Percentiles rank a stretch among this genome's conserved stretches.
These are phyloP conservation scores for Fusarium continuum DNA, from an alignment of 2,329 filamentous ascomycete species.

Conservation along the genomic window DNA sequence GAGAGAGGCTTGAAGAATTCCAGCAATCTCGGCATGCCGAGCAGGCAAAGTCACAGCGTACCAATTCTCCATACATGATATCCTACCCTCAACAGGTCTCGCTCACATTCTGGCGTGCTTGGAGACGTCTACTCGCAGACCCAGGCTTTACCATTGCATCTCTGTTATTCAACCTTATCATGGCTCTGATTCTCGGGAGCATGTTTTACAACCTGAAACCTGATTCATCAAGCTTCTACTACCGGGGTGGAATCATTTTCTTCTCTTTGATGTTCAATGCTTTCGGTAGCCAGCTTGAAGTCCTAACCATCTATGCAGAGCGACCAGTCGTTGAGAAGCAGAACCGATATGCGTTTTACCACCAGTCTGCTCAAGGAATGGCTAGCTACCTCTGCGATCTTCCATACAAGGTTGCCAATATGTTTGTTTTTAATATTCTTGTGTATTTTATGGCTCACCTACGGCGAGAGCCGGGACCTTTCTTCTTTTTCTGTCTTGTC, in stretches of 20 bases:
- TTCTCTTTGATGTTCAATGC: conserved; percentile 62
- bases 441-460: conserved; percentile 74
- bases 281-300: conserved; percentile 49
- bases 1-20: conserved; percentile 27
- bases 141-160: conserved; percentile 51
- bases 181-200: conserved; percentile 62
- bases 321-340: conserved; percentile 47
- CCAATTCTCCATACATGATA: conserved; percentile 58
- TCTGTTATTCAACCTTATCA: conserved; percentile 56
- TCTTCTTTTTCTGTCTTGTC: conserved; percentile 65
- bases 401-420: conserved; percentile 33
- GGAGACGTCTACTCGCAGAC: conserved; percentile 51
- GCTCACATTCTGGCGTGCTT: conserved; percentile 53
- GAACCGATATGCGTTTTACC: conserved; percentile 46
- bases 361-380: conserved; percentile 43
- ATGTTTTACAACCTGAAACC: conserved; percentile 58
- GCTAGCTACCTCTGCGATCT: conserved; percentile 32
- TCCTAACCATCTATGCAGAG: conserved; percentile 45
- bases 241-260: conserved; percentile 59
- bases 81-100: conserved; percentile 55
- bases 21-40: conserved; percentile 25
- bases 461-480: conserved; percentile 63
- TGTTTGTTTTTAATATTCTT: conserved; percentile 42
- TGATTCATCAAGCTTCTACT: conserved; percentile 55
- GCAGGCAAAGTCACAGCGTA: conserved; percentile 48